A percentile compares a stretch with the other conserved stretches of the same genome.
Evolutionary conservation across 208 protist species (phyloP).

Genomic region (Leishmania tropica): DNA sequence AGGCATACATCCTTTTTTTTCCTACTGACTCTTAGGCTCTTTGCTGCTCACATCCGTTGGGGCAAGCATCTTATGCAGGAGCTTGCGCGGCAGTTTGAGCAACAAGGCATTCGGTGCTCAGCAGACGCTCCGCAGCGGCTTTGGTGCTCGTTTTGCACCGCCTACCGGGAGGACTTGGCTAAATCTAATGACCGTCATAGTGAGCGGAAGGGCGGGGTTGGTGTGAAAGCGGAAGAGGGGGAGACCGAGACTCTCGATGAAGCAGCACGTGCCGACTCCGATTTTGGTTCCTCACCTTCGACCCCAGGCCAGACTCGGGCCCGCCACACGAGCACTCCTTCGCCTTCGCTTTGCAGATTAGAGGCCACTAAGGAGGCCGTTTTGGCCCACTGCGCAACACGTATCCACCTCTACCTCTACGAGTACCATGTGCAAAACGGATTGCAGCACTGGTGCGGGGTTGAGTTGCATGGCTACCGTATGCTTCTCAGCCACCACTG

Average conservation of each 20-base stretch:
- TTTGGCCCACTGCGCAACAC: constrained; percentile 61
- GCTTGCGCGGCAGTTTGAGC: constrained; percentile 28
- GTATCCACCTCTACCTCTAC: constrained; percentile 56
- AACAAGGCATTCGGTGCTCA: constrained; percentile 29
- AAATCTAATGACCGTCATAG: neutral
- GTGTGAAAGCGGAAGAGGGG: neutral
- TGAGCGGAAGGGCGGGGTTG: neutral
- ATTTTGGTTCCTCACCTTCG: neutral
- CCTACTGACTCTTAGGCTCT: neutral
- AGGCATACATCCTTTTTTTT: neutral
- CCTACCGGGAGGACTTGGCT: constrained; percentile 1
- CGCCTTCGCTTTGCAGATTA: constrained; percentile 8
- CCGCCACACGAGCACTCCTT: neutral
- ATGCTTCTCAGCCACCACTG: constrained; percentile 85
- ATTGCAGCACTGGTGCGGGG: constrained; percentile 59
- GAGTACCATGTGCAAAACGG: constrained; percentile 42
- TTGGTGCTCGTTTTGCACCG: constrained; percentile 29
- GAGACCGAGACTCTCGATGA: neutral
- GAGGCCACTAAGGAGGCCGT: constrained; percentile 20
- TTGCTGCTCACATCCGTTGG: neutral
- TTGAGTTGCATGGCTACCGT: constrained; percentile 62
- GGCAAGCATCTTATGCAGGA: constrained; percentile 4
- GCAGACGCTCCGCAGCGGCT: constrained; percentile 13
- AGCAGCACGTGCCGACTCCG: neutral
- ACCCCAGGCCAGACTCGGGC: neutral